Conservation (phyloP, 78 protist genomes). For the Paulinella micropora region DNA sequence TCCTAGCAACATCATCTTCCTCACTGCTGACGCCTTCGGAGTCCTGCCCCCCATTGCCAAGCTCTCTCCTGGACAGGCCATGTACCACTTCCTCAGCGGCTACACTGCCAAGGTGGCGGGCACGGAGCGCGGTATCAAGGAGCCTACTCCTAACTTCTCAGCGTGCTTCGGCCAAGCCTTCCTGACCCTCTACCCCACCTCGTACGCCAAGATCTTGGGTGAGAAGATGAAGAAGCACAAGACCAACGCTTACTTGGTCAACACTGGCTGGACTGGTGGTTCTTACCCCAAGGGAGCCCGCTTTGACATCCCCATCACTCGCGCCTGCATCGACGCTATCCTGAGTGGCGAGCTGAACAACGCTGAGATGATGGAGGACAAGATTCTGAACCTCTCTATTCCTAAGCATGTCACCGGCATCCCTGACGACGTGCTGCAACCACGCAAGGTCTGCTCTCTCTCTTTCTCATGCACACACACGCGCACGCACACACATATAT, state of each 20-base stretch:
- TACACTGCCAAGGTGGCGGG: conserved; percentile 90
- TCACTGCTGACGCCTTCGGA: conserved; percentile 91
- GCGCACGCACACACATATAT: too few relatives aligned
- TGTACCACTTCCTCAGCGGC: conserved; percentile 84
- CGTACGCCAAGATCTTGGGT: conserved; percentile 77
- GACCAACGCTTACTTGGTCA: neutral
- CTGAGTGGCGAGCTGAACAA: too few relatives aligned
- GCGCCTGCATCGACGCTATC: neutral
- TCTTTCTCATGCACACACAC: too few relatives aligned
- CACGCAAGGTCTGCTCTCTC: too few relatives aligned
- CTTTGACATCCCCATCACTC: neutral
- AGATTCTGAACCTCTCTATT: too few relatives aligned
- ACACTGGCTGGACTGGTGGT: neutral
- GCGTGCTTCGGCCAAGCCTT: conserved; percentile 83
- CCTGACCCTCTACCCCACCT: conserved; percentile 77
- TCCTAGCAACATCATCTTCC: conserved; percentile 77
- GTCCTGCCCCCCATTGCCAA: conserved; percentile 77
- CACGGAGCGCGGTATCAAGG: conserved; percentile 80
- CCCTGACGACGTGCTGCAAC: too few relatives aligned
- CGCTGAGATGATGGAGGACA: too few relatives aligned
- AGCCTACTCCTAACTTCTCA: conserved; percentile 82
- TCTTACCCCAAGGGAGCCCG: neutral
- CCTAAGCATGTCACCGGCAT: too few relatives aligned
- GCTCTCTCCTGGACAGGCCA: conserved; percentile 68
- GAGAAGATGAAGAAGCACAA: conserved; percentile 44